Conservation (phyloP, 805 yeast genomes). For the Dipodascus albidus region DNA sequence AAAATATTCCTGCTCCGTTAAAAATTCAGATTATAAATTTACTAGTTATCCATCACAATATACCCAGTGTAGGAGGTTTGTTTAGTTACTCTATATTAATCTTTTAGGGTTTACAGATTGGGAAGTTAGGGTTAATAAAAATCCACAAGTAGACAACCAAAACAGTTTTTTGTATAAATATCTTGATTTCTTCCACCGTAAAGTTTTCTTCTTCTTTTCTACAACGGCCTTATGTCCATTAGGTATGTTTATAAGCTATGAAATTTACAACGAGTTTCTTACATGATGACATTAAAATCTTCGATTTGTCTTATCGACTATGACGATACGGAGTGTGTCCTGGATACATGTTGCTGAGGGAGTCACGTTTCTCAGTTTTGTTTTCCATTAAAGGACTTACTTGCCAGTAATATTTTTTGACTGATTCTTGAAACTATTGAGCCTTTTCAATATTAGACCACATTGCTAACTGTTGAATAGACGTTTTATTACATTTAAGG, state of each 20-base stretch:
- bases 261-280: background rate
- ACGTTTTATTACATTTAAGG: background rate
- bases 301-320: constrained; percentile 1
- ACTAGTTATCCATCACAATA: background rate
- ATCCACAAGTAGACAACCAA: background rate
- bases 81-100: background rate
- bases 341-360: background rate
- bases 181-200: background rate
- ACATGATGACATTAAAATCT: background rate
- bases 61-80: background rate
- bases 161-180: background rate
- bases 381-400: background rate
- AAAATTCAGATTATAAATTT: too few species aligned
- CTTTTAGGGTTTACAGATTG: background rate
- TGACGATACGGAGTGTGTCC: constrained; percentile 1
- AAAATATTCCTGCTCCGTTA: too few species aligned
- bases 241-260: background rate
- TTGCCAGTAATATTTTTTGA: constrained; percentile 1
- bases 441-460: too few species aligned
- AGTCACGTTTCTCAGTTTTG: background rate
- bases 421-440: background rate
- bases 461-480: background rate
- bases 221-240: background rate
- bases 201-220: background rate
- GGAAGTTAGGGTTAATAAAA: background rate